Percentiles rank a stretch among this genome's conserved stretches.
These are phyloP conservation scores for Kalmanozyma brasiliensis DNA, from an alignment of 1,284 basidiomycete genomes.

Conservation along the genomic window DNA sequence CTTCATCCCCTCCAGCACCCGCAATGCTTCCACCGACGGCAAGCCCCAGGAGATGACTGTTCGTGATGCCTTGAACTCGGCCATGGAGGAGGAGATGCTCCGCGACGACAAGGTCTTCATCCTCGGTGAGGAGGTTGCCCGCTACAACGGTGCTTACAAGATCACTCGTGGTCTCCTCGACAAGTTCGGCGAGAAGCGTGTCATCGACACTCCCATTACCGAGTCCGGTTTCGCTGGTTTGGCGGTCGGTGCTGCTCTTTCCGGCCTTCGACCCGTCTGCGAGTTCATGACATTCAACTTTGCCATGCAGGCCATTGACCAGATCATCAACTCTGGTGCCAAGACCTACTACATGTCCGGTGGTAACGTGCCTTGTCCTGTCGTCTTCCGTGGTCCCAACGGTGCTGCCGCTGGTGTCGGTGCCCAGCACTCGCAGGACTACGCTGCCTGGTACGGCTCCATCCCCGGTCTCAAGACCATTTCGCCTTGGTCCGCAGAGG, in stretches of 20 bases:
- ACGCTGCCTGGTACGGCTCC: slow-evolving; percentile 84
- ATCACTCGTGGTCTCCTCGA: slow-evolving; percentile 85
- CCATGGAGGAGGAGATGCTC: slow-evolving; percentile 99
- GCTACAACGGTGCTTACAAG: slow-evolving; percentile 99
- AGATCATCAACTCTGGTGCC: slow-evolving; percentile 99
- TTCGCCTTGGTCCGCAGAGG: slow-evolving; percentile 95
- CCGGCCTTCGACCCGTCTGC: slow-evolving; percentile 94
- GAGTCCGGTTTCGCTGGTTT: slow-evolving; percentile 99
- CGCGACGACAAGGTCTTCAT: slow-evolving; percentile 95
- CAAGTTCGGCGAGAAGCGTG: slow-evolving; percentile 99
- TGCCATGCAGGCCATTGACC: slow-evolving; percentile 85
- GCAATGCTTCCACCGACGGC: slow-evolving; percentile 53
- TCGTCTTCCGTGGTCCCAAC: slow-evolving; percentile 99
- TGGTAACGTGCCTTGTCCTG: slow-evolving; percentile 95
- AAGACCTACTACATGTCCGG: slow-evolving; percentile 99
- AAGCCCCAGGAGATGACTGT: slow-evolving; percentile 84
- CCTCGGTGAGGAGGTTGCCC: slow-evolving; percentile 97
- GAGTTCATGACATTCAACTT: slow-evolving; percentile 95
- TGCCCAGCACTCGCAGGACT: slow-evolving; percentile 75
- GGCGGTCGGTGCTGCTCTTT: slow-evolving; percentile 91
- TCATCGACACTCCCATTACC: slow-evolving; percentile 88
- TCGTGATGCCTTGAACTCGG: slow-evolving; percentile 94
- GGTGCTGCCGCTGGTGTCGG: slow-evolving; percentile 96
- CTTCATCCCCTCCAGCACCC: slow-evolving; percentile 43
- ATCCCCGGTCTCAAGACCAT: slow-evolving; percentile 97